phyloP scores from a whole-genome alignment of 306 rosid genomes.

The Citrullus colocynthis region DNA sequence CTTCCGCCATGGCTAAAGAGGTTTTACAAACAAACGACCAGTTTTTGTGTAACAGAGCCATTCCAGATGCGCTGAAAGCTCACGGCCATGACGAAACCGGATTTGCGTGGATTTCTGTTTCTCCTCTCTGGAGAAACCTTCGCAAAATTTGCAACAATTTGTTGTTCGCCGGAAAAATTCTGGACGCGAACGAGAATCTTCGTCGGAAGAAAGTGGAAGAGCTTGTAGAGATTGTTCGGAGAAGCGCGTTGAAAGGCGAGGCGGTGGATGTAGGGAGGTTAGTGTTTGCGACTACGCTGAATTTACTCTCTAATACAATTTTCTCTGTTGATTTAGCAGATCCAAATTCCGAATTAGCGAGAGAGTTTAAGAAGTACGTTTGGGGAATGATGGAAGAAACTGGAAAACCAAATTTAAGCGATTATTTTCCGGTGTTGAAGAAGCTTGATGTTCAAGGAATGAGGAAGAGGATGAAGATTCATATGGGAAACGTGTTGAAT shows the following conservation, averaged over 20 bases:
- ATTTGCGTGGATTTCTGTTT: constrained; percentile 18
- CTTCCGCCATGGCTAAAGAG: constrained; percentile 18
- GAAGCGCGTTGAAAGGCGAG: constrained; percentile 10
- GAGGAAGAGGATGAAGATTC: neutral
- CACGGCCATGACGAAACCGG: constrained; percentile 4
- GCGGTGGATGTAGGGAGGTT: constrained; percentile 19
- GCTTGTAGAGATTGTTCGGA: neutral
- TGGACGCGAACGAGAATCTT: constrained; percentile 23
- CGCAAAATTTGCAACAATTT: neutral
- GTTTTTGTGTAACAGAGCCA: constrained; percentile 15
- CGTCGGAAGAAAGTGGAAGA: constrained; percentile 16
- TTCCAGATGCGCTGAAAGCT: constrained; percentile 12
- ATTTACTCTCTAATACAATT: constrained; percentile 26
- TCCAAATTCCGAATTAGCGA: constrained; percentile 18
- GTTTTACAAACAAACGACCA: constrained; percentile 18
- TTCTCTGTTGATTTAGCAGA: constrained; percentile 31
- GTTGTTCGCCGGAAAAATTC: constrained; percentile 6
- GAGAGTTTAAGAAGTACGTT: constrained; percentile 13
- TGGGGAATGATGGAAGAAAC: constrained; percentile 2
- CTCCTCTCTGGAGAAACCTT: constrained; percentile 18
- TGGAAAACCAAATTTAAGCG: constrained; percentile 13
- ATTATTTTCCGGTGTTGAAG: constrained; percentile 9
- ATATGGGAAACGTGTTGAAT: neutral
- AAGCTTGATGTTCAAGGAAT: constrained; percentile 3
- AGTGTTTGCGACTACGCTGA: constrained; percentile 17